phyloP scores from a whole-genome alignment of 2,329 filamentous ascomycete species.

The Zalaria sp. region DNA sequence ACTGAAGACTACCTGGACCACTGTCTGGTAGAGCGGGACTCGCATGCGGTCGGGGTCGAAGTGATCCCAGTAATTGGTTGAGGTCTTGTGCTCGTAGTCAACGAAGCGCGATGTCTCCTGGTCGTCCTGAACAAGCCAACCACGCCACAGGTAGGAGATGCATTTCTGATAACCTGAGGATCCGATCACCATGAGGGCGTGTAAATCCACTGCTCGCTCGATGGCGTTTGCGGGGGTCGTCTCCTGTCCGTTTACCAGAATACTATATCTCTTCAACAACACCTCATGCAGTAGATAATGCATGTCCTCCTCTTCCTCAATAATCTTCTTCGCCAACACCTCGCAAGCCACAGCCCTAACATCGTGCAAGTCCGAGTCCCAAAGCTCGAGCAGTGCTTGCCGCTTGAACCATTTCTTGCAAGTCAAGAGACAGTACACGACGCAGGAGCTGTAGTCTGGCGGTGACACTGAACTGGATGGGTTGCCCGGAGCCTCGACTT shows the following conservation, averaged over 20 bases:
- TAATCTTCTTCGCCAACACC: slow-evolving; percentile 75
- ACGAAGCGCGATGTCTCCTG: slow-evolving; percentile 81
- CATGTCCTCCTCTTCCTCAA: slow-evolving; percentile 71
- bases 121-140: slow-evolving; percentile 94
- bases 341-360: slow-evolving; percentile 74
- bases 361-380: slow-evolving; percentile 77
- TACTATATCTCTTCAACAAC: slow-evolving; percentile 78
- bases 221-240: slow-evolving; percentile 75
- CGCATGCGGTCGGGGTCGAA: slow-evolving; percentile 92
- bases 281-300: slow-evolving; percentile 67
- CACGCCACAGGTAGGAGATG: slow-evolving; percentile 81
- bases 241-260: slow-evolving; percentile 55
- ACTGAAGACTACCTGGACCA: slow-evolving; percentile 72
- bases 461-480: slow-evolving; percentile 24
- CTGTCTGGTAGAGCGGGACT: slow-evolving; percentile 83
- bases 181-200: slow-evolving; percentile 77
- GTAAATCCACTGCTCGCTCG: slow-evolving; percentile 84
- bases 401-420: slow-evolving; percentile 63
- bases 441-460: slow-evolving; percentile 58
- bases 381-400: slow-evolving; percentile 69
- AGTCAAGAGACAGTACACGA: slow-evolving; percentile 72
- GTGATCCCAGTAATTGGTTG: slow-evolving; percentile 63
- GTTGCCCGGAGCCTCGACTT: slow-evolving; percentile 11
- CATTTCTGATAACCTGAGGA: slow-evolving; percentile 94
- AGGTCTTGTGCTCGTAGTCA: slow-evolving; percentile 70